phyloP scores from a whole-genome alignment of 768 basidiomycete species.

The Crepidotus variabilis region DNA sequence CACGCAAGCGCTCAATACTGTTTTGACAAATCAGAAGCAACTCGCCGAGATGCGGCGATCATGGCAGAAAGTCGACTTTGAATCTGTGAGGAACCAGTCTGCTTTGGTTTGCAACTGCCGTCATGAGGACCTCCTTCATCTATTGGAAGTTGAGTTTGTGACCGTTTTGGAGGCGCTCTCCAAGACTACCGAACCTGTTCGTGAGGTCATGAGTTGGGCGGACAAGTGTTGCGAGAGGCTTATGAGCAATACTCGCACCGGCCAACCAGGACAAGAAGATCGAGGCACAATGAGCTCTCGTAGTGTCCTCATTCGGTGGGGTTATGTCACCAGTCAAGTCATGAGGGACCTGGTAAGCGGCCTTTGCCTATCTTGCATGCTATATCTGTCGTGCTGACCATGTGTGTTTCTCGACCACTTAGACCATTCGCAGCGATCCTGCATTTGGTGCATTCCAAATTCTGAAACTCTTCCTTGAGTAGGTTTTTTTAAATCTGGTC shows the following conservation, averaged over 20 bases:
- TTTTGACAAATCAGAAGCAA: conserved; percentile 84
- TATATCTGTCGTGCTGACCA: conserved; percentile 2
- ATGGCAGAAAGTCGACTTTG: conserved; percentile 87
- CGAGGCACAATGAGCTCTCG: conserved; percentile 80
- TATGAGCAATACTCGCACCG: conserved; percentile 65
- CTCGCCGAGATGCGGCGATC: conserved; percentile 82
- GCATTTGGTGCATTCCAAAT: conserved; percentile 93
- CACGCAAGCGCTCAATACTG: conserved; percentile 84
- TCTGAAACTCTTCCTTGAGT: conserved; percentile 88
- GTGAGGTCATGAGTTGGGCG: conserved; percentile 88
- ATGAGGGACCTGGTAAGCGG: conserved; percentile 82
- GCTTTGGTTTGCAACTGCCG: conserved; percentile 91
- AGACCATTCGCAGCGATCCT: conserved; percentile 92
- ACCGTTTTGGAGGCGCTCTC: conserved; percentile 65
- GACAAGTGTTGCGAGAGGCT: conserved; percentile 85
- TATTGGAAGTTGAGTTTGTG: conserved; percentile 83
- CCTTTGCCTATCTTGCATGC: conserved; percentile 4
- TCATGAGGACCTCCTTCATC: conserved; percentile 82
- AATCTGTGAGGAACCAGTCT: conserved; percentile 89
- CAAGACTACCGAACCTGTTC: conserved; percentile 75
- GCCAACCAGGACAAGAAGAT: conserved; percentile 58
- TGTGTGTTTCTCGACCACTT: conserved; percentile 7
- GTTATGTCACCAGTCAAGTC: conserved; percentile 89
- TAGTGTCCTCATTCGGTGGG: conserved; percentile 87
- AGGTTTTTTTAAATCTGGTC: conserved; percentile 27